Base-by-base conservation (phyloP, 2,329 filamentous ascomycete genomes). In the Sarocladiaceae sp. region DNA sequence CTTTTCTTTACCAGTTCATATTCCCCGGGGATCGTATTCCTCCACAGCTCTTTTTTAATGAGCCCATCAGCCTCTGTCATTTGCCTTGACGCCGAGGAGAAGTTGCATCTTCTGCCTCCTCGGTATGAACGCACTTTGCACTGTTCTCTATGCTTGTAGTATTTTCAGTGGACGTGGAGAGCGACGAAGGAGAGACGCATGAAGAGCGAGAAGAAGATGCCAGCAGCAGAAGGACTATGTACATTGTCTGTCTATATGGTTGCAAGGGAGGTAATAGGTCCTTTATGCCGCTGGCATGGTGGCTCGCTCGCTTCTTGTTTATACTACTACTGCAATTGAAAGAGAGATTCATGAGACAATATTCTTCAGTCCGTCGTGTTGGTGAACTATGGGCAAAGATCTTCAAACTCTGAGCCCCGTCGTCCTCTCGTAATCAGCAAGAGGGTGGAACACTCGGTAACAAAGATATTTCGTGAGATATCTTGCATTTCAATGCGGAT, bases 31-130 rank as follows among this genome's bases (percentile, higher is more conserved):
- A 24, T 21, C 18, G 40, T 33, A 4, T 24, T 43, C 40, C 27
- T 19, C 40, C 33, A 43, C 21, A 33, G 40, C 40, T 43, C 29
- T 43, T 43, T 43, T 43, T 19, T 43, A 41, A 41, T 41, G 37
- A 41, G 37, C 37, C 23, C 31, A 15, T 6, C 31, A 33, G 23
- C 19, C 4, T 6, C 23, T 23, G 19, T n/a, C 20, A n/a, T 18
- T 39, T 41, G 11, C 29, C 4, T 41, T 29, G n/a, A n/a, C n/a
- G n/a, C n/a, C n/a, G n/a, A n/a, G n/a, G n/a, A n/a, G n/a, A n/a
- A n/a, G n/a, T n/a, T 41, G 37, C 37, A 29, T 29, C 15, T 7
- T 18, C 19, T 13, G 4, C 11, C 37, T 18, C n/a, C 10, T 41
- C 15, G 21, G 10, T 16, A n/a, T 24, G 37, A 6, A 10, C 29